Evolutionary conservation across 192 early-diverging fungal genomes (phyloP).

Genomic region (Linnemannia zychae): DNA sequence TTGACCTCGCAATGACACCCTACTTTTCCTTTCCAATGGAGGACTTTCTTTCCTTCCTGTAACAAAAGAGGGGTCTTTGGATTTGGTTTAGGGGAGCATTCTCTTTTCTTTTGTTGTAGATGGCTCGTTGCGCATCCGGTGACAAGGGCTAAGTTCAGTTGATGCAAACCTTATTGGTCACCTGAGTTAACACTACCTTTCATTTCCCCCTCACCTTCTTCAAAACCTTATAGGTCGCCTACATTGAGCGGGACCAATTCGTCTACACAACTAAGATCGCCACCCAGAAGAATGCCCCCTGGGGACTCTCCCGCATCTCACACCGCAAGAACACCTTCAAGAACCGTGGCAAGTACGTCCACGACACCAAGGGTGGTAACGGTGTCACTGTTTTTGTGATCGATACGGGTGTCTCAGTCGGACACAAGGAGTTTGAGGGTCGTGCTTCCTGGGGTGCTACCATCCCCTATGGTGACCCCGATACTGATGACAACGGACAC

Average conservation of each 20-base stretch:
- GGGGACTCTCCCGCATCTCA: constrained; percentile 89
- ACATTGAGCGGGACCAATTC: constrained; percentile 85
- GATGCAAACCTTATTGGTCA: background rate
- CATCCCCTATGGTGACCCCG: constrained; percentile 74
- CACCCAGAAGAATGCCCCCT: constrained; percentile 81
- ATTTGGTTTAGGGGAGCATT: background rate
- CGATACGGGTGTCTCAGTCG: constrained; percentile 91
- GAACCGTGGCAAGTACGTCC: constrained; percentile 78
- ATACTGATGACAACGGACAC: constrained; percentile 80
- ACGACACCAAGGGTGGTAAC: constrained; percentile 79
- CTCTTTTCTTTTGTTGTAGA: background rate
- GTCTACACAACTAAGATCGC: constrained; percentile 72
- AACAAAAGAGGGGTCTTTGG: background rate
- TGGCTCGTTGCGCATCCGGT: background rate
- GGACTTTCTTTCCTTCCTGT: background rate
- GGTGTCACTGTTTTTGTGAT: constrained; percentile 95
- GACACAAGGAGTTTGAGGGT: constrained; percentile 92
- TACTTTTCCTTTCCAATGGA: constrained; percentile 1
- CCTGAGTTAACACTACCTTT: background rate
- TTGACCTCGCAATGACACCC: background rate
- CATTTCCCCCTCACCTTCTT: constrained; percentile 8
- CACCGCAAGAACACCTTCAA: constrained; percentile 74
- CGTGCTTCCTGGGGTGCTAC: constrained; percentile 89
- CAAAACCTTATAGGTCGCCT: constrained; percentile 72
- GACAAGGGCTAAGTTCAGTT: background rate